Conservation (phyloP, 441 rosid species). For the Syzygium malaccense region DNA sequence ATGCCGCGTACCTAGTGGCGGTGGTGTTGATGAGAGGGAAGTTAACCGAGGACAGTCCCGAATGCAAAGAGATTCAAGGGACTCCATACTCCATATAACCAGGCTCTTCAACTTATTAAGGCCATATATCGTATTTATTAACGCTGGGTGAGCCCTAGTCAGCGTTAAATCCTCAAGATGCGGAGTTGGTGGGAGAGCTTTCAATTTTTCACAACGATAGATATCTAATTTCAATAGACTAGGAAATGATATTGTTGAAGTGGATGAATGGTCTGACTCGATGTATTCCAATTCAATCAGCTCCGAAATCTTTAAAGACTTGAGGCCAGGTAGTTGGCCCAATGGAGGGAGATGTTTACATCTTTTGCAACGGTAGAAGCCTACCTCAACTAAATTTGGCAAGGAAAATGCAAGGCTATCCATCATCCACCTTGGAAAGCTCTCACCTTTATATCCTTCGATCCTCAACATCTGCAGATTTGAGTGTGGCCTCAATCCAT, state of each 20-base stretch:
- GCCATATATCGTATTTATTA: fast-evolving
- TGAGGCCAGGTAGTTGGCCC: no score
- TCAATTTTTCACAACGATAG: fast-evolving
- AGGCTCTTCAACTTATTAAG: background rate
- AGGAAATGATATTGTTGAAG: no score
- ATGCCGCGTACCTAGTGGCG: fast-evolving
- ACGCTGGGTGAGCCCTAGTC: fast-evolving
- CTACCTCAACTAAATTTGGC: no score
- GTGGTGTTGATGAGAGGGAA: background rate
- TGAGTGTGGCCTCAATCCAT: no score
- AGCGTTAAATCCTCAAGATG: fast-evolving
- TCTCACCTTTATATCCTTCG: no score
- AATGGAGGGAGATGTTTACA: no score
- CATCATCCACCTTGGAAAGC: no score
- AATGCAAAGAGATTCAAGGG: fast-evolving
- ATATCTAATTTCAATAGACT: fast-evolving
- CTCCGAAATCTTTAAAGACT: fast-evolving
- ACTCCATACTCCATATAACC: fast-evolving
- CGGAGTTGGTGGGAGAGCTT: background rate
- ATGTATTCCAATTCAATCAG: no score
- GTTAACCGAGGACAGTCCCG: fast-evolving
- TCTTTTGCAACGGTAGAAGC: fast-evolving
- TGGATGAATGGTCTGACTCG: no score
- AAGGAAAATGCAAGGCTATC: no score
- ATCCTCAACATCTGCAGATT: no score